Evolutionary conservation across 129 eudicot genomes (phyloP).

Genomic region (Oenanthe sinensis): DNA sequence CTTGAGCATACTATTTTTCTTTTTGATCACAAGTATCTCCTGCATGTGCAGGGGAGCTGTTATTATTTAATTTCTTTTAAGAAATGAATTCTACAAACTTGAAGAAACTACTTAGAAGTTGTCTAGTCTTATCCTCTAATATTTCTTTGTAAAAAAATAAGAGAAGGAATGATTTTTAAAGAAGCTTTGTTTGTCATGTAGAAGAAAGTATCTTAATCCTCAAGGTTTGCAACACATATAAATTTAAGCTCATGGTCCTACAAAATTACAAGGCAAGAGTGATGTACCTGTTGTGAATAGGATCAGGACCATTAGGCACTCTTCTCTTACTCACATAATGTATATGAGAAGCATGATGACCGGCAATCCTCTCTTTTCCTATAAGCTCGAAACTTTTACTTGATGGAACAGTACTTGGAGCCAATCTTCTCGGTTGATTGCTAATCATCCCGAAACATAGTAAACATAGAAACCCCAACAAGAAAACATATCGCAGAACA

Average conservation of each 20-base stretch:
- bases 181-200: background rate
- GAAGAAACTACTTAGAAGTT: background rate
- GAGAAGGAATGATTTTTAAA: background rate
- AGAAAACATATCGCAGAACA: slow-evolving; percentile 30
- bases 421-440: slow-evolving; percentile 7
- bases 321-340: slow-evolving; percentile 76
- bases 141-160: no score
- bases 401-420: slow-evolving; percentile 20
- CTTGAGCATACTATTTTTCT: background rate
- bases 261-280: background rate
- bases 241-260: background rate
- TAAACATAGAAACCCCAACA: slow-evolving; percentile 40
- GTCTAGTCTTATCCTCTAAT: background rate
- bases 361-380: slow-evolving; percentile 24
- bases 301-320: slow-evolving; percentile 91
- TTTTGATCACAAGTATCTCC: background rate
- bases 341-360: slow-evolving; percentile 16
- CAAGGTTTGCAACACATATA: background rate
- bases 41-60: background rate
- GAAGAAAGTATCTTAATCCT: background rate
- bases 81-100: background rate
- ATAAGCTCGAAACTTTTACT: slow-evolving; percentile 19
- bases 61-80: background rate
- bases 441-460: slow-evolving; percentile 32
- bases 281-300: slow-evolving; percentile 84